Conservation (phyloP, 228 moss, liverwort and hornwort genomes). For the Sphagnum magellanicum region DNA sequence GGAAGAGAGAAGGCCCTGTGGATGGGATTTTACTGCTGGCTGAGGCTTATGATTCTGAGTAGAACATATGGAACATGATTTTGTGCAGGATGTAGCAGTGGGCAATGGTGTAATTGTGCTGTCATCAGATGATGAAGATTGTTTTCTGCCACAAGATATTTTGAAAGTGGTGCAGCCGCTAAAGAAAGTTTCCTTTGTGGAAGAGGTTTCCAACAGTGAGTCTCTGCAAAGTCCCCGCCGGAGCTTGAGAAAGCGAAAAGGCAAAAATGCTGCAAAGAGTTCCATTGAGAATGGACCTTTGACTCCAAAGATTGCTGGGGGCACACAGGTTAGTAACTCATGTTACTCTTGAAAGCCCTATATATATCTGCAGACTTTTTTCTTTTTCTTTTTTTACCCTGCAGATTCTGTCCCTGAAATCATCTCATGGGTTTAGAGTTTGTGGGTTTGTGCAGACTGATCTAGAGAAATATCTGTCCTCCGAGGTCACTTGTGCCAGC, state of each 20-base stretch:
- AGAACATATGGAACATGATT: neutral
- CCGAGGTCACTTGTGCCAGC: constrained; percentile 15
- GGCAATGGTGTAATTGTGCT: constrained; percentile 22
- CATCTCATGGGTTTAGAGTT: neutral
- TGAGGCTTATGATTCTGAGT: neutral
- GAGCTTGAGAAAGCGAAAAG: constrained; percentile 10
- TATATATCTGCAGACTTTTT: neutral
- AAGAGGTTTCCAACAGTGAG: constrained; percentile 18
- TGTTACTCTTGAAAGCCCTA: neutral
- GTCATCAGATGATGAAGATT: constrained; percentile 32
- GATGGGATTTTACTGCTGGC: neutral
- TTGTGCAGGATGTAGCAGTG: constrained; percentile 18
- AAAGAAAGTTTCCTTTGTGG: constrained; percentile 6
- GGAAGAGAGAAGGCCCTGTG: neutral
- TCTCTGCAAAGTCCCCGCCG: constrained; percentile 6
- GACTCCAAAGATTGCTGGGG: neutral
- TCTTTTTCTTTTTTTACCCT: neutral
- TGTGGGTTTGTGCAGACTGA: constrained; percentile 16
- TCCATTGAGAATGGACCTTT: neutral
- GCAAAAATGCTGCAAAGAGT: constrained; percentile 37
- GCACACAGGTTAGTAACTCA: neutral
- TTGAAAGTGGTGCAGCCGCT: constrained; percentile 25
- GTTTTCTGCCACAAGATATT: constrained; percentile 15
- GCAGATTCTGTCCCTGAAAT: neutral
- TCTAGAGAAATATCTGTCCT: constrained; percentile 12